Percentiles rank a stretch among this genome's conserved stretches.
Conservation (phyloP, 2,329 filamentous ascomycete species). For the Aspergillus sp. region DNA sequence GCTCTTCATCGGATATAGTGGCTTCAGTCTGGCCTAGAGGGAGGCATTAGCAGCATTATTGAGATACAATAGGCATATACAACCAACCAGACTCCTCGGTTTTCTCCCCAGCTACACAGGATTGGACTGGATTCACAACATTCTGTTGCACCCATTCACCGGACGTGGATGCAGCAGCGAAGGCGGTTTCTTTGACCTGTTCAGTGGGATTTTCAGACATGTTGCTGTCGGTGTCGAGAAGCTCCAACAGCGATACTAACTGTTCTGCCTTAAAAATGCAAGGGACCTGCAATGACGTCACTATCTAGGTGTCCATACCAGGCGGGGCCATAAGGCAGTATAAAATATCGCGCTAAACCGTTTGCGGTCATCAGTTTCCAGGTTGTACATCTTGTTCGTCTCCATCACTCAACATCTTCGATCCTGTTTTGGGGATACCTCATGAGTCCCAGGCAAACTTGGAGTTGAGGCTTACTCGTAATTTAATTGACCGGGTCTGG, state of each 20-base stretch:
- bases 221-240: not conserved
- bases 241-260: not conserved
- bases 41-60: not conserved
- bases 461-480: no score
- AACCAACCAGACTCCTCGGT: not conserved
- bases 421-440: not conserved
- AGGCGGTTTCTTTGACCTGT: constrained; percentile 13
- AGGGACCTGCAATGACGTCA: not conserved
- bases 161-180: constrained; percentile 3
- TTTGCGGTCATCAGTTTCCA: not conserved
- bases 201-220: constrained; percentile 14
- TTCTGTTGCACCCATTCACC: constrained; percentile 14
- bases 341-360: not conserved
- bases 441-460: not conserved
- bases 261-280: not conserved
- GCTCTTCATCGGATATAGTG: constrained; percentile 17
- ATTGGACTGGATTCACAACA: constrained; percentile 14
- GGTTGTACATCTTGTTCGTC: not conserved
- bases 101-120: constrained; percentile 9
- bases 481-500: no score
- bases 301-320: not conserved
- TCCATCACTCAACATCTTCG: not conserved
- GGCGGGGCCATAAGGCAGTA: not conserved
- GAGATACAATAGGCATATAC: not conserved
- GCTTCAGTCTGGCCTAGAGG: not conserved